phyloP scores from a whole-genome alignment of 2,329 filamentous ascomycete species.

The Cercospora zeina region DNA sequence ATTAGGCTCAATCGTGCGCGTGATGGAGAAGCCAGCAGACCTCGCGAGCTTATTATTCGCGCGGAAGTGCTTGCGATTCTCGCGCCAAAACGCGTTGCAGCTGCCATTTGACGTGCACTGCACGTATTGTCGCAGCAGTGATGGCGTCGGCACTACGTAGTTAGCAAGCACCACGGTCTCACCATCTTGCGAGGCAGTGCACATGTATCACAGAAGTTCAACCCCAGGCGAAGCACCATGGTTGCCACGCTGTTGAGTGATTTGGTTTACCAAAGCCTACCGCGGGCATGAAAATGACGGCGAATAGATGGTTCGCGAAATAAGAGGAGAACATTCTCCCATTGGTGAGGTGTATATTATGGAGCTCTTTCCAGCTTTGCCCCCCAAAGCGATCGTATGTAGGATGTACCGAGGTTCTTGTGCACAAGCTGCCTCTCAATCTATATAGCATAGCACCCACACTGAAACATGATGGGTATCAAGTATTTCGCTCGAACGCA shows the following conservation, averaged over 20 bases:
- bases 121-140: no score
- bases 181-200: background rate
- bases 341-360: background rate
- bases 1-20: background rate
- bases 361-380: background rate
- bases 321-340: background rate
- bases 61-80: no score
- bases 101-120: no score
- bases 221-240: background rate
- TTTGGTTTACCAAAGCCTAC: constrained; percentile 1
- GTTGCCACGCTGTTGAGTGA: background rate
- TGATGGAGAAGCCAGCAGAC: background rate
- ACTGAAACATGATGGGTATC: constrained; percentile 9
- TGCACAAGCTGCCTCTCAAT: background rate
- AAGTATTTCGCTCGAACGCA: constrained; percentile 18
- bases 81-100: no score
- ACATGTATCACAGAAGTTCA: no score
- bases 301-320: background rate
- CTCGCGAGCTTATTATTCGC: background rate
- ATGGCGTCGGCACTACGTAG: no score
- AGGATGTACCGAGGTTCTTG: background rate
- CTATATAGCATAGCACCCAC: background rate
- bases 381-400: constrained; percentile 6
- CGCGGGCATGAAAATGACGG: background rate
- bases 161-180: background rate